Evolutionary conservation across 495 filamentous ascomycete genomes (phyloP).

Genomic region (Coniosporium apollinis): DNA sequence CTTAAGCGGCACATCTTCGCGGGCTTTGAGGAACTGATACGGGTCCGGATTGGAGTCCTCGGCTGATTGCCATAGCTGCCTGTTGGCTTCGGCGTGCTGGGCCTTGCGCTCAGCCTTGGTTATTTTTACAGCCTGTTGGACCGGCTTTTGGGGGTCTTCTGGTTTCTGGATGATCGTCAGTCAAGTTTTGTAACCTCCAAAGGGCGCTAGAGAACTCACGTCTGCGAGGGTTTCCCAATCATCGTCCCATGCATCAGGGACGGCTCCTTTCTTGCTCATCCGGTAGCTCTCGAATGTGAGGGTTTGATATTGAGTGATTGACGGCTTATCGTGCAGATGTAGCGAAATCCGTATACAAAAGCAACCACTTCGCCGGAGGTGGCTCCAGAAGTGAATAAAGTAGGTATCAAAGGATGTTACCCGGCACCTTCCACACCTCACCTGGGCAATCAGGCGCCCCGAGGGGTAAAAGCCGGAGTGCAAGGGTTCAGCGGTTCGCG

Average conservation of each 20-base stretch:
- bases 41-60: constrained; percentile 46
- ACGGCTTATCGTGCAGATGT: too few relatives aligned
- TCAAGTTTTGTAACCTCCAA: background rate
- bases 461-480: too few relatives aligned
- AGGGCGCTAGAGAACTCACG: constrained; percentile 21
- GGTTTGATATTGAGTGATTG: constrained; percentile 1
- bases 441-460: too few relatives aligned
- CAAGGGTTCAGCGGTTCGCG: too few relatives aligned
- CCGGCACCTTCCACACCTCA: too few relatives aligned
- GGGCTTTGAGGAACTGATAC: constrained; percentile 55
- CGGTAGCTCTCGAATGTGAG: background rate
- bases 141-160: constrained; percentile 1
- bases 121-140: constrained; percentile 27
- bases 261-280: constrained; percentile 32
- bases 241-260: constrained; percentile 79
- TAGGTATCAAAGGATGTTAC: too few relatives aligned
- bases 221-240: constrained; percentile 75
- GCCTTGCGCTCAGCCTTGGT: constrained; percentile 63
- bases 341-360: too few relatives aligned
- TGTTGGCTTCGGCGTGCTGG: constrained; percentile 65
- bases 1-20: constrained; percentile 49
- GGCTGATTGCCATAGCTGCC: constrained; percentile 78
- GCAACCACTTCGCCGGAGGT: too few relatives aligned
- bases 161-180: too few relatives aligned
- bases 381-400: too few relatives aligned